Evolutionary conservation across 2,329 filamentous ascomycete genomes (phyloP).

Genomic region (Madurella fahalii): DNA sequence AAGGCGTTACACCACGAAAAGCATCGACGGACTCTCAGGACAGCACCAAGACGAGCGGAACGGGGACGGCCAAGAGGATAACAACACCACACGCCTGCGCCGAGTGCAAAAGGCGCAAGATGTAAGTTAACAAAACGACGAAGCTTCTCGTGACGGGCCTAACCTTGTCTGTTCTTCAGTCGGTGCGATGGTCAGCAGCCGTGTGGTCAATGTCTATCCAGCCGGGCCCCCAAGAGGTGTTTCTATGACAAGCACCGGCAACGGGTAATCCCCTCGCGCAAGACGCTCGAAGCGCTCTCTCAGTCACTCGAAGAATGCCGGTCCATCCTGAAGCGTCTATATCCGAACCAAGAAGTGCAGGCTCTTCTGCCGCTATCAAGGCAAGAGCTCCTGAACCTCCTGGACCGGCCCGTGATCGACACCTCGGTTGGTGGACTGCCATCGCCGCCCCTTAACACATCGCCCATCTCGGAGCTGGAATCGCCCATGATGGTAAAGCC

Average conservation of each 20-base stretch:
- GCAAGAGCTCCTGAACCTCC: conserved; percentile 55
- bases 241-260: conserved; percentile 78
- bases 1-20: conserved; percentile 51
- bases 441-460: conserved; percentile 50
- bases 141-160: conserved; percentile 17
- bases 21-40: conserved; percentile 41
- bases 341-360: conserved; percentile 53
- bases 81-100: conserved; percentile 64
- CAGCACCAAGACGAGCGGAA: conserved; percentile 38
- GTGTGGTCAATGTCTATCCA: conserved; percentile 78
- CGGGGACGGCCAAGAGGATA: conserved; percentile 44
- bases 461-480: conserved; percentile 45
- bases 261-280: conserved; percentile 71
- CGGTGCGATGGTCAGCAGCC: conserved; percentile 78
- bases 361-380: conserved; percentile 52
- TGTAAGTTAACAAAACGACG: conserved; percentile 38
- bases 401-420: conserved; percentile 44
- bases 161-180: conserved; percentile 30
- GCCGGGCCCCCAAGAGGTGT: conserved; percentile 72
- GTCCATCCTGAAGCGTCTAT: conserved; percentile 57
- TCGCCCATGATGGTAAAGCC: conserved; percentile 48
- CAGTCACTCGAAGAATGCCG: conserved; percentile 64
- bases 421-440: conserved; percentile 41
- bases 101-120: conserved; percentile 76
- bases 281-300: conserved; percentile 63